Base-by-base conservation (phyloP, 2,329 filamentous ascomycete genomes). In the Neopestalotiopsis sp. region DNA sequence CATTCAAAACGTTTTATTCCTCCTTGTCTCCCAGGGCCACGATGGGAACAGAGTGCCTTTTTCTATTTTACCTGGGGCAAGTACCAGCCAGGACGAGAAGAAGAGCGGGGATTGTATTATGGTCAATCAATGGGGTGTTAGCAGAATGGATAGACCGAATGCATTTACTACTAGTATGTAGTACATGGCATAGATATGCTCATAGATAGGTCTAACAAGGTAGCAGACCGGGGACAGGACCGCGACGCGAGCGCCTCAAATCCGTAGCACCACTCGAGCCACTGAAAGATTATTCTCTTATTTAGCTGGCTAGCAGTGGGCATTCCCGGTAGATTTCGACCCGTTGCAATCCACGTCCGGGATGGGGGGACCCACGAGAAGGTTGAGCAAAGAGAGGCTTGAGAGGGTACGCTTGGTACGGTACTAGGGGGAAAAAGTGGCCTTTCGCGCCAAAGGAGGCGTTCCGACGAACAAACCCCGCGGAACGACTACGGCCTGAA, bases 401-500 rank as follows among this genome's bases (percentile, higher is more conserved):
- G 24, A 28, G 24, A 28, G 24, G 24, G 24, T 28, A 28, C 24
- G 24, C 24, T 28, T 28, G 38, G 38, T n/a, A 28, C 14, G 17
- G 20, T 14, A 20, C 38, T n/a, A 49, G 4, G 62, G 24, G 17
- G 20, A 53, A 66, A 28, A 45, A 38, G 32, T 28, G 40, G 61
- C 28, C n/a, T 53, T 30, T 40, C 34, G 45, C 49, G 40, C 34
- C 49, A 66, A 66, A 66, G 63, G 53, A 34, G 63, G 40, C 53
- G 20, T 24, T n/a, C 28, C 34, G 58, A 59, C 66, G 34, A 56
- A 57, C 53, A 64, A 68, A 49, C 65, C 42, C 67, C 67, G 67
- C 58, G 65, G 67, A 56, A 56, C 62, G 67, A 68, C 62, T 68
- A 65, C 56, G 53, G 56, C 38, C 53, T 28, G 34, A 58, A 61